Percentiles rank a stretch among this genome's conserved stretches.
Evolutionary conservation across 2,329 filamentous ascomycete species (phyloP).

Genomic region (Aspergillus nomiae): DNA sequence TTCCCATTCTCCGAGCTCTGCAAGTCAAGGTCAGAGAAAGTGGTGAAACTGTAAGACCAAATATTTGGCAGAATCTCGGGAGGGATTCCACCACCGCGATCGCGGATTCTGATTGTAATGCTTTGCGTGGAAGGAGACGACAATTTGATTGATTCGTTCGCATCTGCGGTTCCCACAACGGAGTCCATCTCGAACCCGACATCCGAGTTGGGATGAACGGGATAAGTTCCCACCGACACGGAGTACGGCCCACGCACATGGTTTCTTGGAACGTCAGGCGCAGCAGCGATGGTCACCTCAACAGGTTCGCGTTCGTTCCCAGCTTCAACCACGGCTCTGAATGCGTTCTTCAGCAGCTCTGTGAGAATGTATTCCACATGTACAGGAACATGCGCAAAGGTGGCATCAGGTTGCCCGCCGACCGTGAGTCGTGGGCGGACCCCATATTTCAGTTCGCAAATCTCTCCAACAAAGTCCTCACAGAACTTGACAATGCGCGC

Average conservation of each 20-base stretch:
- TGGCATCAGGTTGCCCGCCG: conserved; percentile 82
- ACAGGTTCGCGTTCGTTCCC: conserved; percentile 78
- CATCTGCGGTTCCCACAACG: conserved; percentile 30
- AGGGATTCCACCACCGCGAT: conserved; percentile 90
- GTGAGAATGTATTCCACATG: conserved; percentile 98
- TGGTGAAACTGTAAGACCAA: conserved; percentile 98
- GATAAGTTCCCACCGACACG: conserved; percentile 9
- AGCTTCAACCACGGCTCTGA: conserved; percentile 86
- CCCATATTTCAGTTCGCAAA: conserved; percentile 95
- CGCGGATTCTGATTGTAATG: conserved; percentile 92
- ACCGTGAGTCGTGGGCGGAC: conserved; percentile 78
- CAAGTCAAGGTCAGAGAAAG: conserved; percentile 72
- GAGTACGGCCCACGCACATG: conserved; percentile 44
- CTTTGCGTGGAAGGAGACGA: conserved; percentile 63
- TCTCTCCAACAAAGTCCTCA: conserved; percentile 88
- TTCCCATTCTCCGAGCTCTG: conserved; percentile 52
- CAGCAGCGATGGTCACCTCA: conserved; percentile 85
- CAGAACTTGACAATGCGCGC: conserved; percentile 80
- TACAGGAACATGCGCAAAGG: conserved; percentile 90
- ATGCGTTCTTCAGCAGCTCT: conserved; percentile 94
- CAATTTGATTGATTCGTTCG: conserved; percentile 35
- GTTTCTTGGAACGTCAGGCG: conserved; percentile 53
- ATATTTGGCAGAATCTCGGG: conserved; percentile 82
- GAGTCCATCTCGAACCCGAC: conserved; percentile 33
- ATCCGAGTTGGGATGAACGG: conserved; percentile 27